A percentile compares a stretch with the other conserved stretches of the same genome.
Conservation (phyloP, 305 asterid species). For the Vinca major region DNA sequence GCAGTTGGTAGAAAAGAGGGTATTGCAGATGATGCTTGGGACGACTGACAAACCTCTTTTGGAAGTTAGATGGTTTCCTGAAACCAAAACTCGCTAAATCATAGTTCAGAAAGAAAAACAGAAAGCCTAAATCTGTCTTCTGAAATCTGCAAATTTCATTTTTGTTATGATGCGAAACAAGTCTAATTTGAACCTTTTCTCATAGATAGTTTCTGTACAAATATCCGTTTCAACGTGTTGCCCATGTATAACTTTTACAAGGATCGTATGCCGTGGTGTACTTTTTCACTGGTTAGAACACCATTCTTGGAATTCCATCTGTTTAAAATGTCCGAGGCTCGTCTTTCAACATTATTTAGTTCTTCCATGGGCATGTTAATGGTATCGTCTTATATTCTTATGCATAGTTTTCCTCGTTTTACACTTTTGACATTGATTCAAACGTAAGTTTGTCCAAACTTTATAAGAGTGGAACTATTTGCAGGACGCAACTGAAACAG, state of each 20-base stretch:
- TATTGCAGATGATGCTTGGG: slow-evolving; percentile 87
- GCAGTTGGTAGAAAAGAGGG: slow-evolving; percentile 51
- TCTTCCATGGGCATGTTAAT: too few relatives aligned
- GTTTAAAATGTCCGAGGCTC: too few relatives aligned
- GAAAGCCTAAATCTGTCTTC: neutral
- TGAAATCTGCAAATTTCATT: neutral
- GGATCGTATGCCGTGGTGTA: too few relatives aligned
- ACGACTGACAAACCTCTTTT: slow-evolving; percentile 31
- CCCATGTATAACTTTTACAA: neutral
- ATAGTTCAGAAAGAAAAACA: neutral
- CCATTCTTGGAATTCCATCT: too few relatives aligned
- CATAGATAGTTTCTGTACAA: slow-evolving; percentile 6
- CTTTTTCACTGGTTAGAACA: too few relatives aligned
- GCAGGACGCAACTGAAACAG: too few relatives aligned
- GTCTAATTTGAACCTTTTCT: neutral
- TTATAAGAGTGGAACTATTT: too few relatives aligned
- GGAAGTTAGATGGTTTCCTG: neutral
- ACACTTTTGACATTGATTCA: too few relatives aligned
- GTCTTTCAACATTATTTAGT: too few relatives aligned
- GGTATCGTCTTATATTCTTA: too few relatives aligned
- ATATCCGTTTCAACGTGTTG: neutral
- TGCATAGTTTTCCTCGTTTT: too few relatives aligned
- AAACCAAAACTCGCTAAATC: neutral
- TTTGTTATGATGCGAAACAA: neutral
- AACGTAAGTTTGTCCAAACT: too few relatives aligned